phyloP scores from a whole-genome alignment of 495 filamentous ascomycete genomes.

The Tuber umbilicatum region DNA sequence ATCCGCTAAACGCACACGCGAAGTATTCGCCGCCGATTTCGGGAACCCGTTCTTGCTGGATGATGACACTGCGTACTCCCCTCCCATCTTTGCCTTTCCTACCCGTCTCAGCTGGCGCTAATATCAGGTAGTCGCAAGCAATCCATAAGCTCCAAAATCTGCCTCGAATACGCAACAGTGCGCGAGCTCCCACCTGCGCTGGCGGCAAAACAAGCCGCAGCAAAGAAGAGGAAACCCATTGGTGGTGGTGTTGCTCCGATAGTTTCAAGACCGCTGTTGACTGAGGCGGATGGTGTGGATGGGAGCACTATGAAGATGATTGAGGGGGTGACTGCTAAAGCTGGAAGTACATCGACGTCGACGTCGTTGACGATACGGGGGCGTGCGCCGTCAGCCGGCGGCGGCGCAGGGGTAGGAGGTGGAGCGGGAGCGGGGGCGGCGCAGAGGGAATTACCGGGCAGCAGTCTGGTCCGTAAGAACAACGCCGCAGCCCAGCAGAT shows the following conservation, averaged over 20 bases:
- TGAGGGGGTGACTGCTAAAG: slow-evolving; percentile 54
- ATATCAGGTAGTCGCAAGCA: slow-evolving; percentile 32
- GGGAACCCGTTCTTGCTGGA: slow-evolving; percentile 42
- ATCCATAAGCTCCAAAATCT: slow-evolving; percentile 46
- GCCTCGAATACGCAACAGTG: slow-evolving; percentile 75
- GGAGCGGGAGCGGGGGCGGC: slow-evolving; percentile 46
- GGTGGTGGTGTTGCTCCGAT: slow-evolving; percentile 44
- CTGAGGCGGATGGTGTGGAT: slow-evolving; percentile 50
- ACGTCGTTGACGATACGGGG: slow-evolving; percentile 55
- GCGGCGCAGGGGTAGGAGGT: slow-evolving; percentile 38
- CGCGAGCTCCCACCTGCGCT: slow-evolving; percentile 75
- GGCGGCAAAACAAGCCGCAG: slow-evolving; percentile 72
- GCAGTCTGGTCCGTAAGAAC: slow-evolving; percentile 42
- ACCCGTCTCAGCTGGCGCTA: slow-evolving; percentile 3
- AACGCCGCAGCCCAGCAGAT: slow-evolving; percentile 54
- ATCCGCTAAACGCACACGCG: slow-evolving; percentile 64
- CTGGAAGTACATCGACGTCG: slow-evolving; percentile 46
- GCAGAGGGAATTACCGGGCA: slow-evolving; percentile 48
- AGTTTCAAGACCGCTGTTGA: slow-evolving; percentile 44
- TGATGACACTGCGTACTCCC: slow-evolving; percentile 48
- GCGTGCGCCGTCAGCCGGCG: slow-evolving; percentile 12
- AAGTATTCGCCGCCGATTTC: slow-evolving; percentile 56
- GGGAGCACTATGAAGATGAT: slow-evolving; percentile 62
- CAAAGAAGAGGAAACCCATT: slow-evolving; percentile 47
- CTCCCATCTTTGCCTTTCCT: background rate